phyloP scores from a whole-genome alignment of 1,284 basidiomycete genomes.

The Boletus smithii region DNA sequence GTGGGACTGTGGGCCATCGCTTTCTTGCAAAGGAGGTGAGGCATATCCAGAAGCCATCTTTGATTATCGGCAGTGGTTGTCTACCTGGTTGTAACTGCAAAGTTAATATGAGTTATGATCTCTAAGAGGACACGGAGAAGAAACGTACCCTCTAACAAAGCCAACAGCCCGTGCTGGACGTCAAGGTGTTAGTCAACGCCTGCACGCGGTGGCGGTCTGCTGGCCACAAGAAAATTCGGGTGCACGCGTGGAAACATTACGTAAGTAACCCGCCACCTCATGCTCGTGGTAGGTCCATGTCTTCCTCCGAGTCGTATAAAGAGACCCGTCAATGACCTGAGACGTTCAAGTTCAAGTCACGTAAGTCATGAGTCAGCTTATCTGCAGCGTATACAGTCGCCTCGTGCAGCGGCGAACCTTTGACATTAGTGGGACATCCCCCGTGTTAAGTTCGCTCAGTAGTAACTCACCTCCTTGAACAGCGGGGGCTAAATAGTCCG shows the following conservation, averaged over 20 bases:
- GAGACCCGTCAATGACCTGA: too few relatives aligned
- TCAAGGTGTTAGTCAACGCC: constrained; percentile 27
- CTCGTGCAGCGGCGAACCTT: too few relatives aligned
- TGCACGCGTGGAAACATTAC: constrained; percentile 34
- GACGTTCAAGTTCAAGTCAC: too few relatives aligned
- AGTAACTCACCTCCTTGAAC: neutral
- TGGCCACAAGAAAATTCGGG: constrained; percentile 30
- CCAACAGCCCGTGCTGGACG: constrained; percentile 33
- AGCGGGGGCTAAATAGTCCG: neutral
- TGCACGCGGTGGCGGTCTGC: constrained; percentile 5
- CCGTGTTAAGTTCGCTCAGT: too few relatives aligned
- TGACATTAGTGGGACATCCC: neutral
- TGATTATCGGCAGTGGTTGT: constrained; percentile 30
- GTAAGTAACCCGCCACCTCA: constrained; percentile 23
- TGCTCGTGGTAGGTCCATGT: too few relatives aligned
- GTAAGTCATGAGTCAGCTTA: too few relatives aligned
- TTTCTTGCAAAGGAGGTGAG: constrained; percentile 34
- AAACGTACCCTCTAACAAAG: constrained; percentile 28
- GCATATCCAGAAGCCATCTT: constrained; percentile 38
- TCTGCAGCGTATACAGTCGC: too few relatives aligned
- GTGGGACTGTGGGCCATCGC: constrained; percentile 43
- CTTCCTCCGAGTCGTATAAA: too few relatives aligned
- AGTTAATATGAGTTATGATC: neutral
- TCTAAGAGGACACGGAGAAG: neutral
- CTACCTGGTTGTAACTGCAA: constrained; percentile 12